Evolutionary conservation across 768 basidiomycete species (phyloP).

Genomic region (Lentinula guzmanii): DNA sequence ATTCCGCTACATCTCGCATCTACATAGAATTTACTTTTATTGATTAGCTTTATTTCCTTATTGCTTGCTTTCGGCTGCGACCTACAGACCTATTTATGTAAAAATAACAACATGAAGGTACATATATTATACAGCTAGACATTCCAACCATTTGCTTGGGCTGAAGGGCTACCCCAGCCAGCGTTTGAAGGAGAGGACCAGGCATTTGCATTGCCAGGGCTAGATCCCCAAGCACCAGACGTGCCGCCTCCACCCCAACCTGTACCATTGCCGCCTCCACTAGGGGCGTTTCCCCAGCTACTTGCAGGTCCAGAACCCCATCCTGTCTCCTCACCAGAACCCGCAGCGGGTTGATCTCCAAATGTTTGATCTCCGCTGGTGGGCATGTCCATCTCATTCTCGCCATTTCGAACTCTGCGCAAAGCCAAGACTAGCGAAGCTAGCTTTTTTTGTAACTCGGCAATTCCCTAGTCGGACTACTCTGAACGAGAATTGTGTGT

Average conservation of each 20-base stretch:
- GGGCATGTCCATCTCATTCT: constrained; percentile 49
- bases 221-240: constrained; percentile 29
- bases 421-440: constrained; percentile 68
- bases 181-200: constrained; percentile 10
- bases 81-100: neutral
- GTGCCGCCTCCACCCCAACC: constrained; percentile 20
- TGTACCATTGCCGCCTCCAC: constrained; percentile 21
- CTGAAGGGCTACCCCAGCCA: constrained; percentile 48
- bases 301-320: constrained; percentile 11
- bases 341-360: constrained; percentile 11
- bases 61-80: neutral
- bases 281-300: constrained; percentile 15
- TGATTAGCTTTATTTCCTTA: too few species aligned
- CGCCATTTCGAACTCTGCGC: constrained; percentile 44
- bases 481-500: neutral
- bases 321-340: constrained; percentile 16
- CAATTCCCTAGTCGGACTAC: constrained; percentile 49
- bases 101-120: neutral
- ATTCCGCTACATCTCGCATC: neutral
- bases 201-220: constrained; percentile 10
- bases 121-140: constrained; percentile 17
- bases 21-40: neutral
- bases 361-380: constrained; percentile 30
- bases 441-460: constrained; percentile 74
- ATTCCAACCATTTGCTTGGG: constrained; percentile 52